phyloP scores from a whole-genome alignment of 306 rosid species.

The Styphnolobium japonicum region DNA sequence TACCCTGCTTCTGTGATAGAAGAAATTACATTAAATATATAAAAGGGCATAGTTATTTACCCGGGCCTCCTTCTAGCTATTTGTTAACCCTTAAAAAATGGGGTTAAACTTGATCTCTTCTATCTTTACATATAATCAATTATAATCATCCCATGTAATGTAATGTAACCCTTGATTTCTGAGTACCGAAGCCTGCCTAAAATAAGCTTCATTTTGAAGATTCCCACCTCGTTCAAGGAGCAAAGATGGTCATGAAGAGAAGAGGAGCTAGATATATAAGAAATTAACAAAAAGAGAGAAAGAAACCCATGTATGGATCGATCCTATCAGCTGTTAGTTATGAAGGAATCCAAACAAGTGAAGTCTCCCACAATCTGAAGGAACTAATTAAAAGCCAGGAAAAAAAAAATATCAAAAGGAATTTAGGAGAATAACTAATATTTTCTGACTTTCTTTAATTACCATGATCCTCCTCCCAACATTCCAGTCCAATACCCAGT shows the following conservation, averaged over 20 bases:
- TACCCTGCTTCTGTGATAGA: constrained; percentile 17
- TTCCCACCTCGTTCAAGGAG: constrained; percentile 31
- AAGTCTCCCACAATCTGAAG: constrained; percentile 1
- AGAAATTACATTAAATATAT: constrained; percentile 31
- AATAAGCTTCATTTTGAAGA: constrained; percentile 50
- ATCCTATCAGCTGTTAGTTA: constrained; percentile 41
- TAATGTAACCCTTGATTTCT: constrained; percentile 21
- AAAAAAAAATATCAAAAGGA: neutral
- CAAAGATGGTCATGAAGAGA: constrained; percentile 12
- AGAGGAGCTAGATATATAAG: constrained; percentile 14
- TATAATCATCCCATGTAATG: too few species aligned
- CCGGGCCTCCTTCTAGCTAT: constrained; percentile 1
- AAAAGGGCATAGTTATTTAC: neutral
- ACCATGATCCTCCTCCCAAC: constrained; percentile 87
- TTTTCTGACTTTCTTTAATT: constrained; percentile 29
- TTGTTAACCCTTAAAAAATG: constrained; percentile 34
- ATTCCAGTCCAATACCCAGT: constrained; percentile 77
- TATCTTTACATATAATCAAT: constrained; percentile 19
- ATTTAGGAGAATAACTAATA: neutral
- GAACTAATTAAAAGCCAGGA: neutral
- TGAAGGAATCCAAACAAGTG: constrained; percentile 36
- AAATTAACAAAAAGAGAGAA: neutral
- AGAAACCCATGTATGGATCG: constrained; percentile 28
- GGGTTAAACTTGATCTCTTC: constrained; percentile 31
- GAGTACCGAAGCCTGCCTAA: constrained; percentile 46